Percentiles rank a stretch among this genome's conserved stretches.
phyloP scores from a whole-genome alignment of 2,329 filamentous ascomycete genomes.

The Penicillium oxalicum region DNA sequence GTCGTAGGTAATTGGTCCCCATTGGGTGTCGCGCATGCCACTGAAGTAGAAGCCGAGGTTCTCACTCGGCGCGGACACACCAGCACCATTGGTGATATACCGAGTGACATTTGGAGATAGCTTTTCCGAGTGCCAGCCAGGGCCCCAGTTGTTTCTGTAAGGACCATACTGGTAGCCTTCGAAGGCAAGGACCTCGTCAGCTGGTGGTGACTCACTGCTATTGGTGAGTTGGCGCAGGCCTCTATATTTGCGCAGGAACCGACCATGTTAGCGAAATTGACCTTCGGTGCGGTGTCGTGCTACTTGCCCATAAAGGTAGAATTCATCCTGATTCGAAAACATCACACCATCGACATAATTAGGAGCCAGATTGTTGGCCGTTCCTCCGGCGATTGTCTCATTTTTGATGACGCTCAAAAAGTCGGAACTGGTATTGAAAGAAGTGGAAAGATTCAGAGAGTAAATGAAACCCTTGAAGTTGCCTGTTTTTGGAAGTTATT shows the following conservation, averaged over 20 bases:
- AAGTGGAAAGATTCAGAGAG: slow-evolving; percentile 11
- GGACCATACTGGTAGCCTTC: slow-evolving; percentile 46
- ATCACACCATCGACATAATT: slow-evolving; percentile 59
- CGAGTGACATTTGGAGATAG: slow-evolving; percentile 49
- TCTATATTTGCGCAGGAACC: slow-evolving; percentile 9
- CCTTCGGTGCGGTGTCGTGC: neutral
- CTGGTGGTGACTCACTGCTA: slow-evolving; percentile 36
- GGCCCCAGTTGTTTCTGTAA: slow-evolving; percentile 32
- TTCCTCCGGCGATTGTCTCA: slow-evolving; percentile 33
- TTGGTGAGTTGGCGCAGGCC: slow-evolving; percentile 44
- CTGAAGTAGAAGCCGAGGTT: slow-evolving; percentile 67
- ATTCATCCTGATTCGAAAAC: slow-evolving; percentile 59
- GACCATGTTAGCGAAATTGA: neutral
- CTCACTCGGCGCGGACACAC: slow-evolving; percentile 61
- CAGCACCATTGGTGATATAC: slow-evolving; percentile 60
- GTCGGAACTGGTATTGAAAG: slow-evolving; percentile 12
- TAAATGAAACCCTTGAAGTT: slow-evolving; percentile 10
- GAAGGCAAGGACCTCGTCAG: slow-evolving; percentile 47
- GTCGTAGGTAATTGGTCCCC: slow-evolving; percentile 45
- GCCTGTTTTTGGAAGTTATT: neutral
- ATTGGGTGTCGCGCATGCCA: slow-evolving; percentile 50
- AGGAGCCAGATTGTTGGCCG: slow-evolving; percentile 33
- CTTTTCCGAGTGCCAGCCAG: slow-evolving; percentile 37
- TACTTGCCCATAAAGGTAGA: slow-evolving; percentile 56
- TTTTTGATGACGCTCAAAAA: slow-evolving; percentile 9